These are phyloP conservation scores for Sporothrix mexicana DNA, from an alignment of 2,329 filamentous ascomycete species.

Conservation along the genomic window DNA sequence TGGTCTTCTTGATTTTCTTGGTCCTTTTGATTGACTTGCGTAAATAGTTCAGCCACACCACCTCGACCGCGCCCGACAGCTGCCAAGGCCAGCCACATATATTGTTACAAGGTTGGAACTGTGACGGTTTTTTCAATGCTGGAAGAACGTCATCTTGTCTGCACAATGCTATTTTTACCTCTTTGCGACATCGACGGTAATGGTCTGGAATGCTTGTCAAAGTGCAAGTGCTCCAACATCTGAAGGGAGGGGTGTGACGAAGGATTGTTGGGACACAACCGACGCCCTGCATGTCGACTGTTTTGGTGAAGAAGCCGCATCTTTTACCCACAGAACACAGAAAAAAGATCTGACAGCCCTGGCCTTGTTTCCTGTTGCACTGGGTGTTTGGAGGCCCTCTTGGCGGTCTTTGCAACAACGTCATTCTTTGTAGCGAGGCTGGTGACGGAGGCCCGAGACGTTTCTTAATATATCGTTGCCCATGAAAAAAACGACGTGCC, in stretches of 20 bases:
- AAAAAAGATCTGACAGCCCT: slow-evolving; percentile 4
- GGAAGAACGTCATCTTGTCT: neutral
- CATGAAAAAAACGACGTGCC: neutral
- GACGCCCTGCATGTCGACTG: slow-evolving; percentile 2
- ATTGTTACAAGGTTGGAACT: neutral
- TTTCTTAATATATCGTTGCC: neutral
- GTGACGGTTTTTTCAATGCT: too few relatives aligned
- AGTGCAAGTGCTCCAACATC: neutral
- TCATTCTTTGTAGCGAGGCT: neutral
- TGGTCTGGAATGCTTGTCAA: neutral
- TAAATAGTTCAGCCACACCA: slow-evolving; percentile 14
- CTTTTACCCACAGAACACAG: neutral
- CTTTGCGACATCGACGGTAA: neutral
- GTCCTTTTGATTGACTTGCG: neutral
- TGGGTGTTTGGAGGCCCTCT: slow-evolving; percentile 1
- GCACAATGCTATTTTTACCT: neutral
- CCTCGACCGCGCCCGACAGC: neutral
- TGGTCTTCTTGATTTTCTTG: too few relatives aligned
- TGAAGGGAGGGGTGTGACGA: neutral
- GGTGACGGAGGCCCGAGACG: neutral
- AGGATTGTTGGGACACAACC: neutral
- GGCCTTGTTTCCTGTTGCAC: slow-evolving; percentile 15
- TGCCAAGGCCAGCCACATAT: neutral
- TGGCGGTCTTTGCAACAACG: slow-evolving; percentile 18
- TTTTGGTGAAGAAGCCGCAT: neutral